Conservation (phyloP, 2,329 filamentous ascomycete species). For the Aureobasidium vineae region DNA sequence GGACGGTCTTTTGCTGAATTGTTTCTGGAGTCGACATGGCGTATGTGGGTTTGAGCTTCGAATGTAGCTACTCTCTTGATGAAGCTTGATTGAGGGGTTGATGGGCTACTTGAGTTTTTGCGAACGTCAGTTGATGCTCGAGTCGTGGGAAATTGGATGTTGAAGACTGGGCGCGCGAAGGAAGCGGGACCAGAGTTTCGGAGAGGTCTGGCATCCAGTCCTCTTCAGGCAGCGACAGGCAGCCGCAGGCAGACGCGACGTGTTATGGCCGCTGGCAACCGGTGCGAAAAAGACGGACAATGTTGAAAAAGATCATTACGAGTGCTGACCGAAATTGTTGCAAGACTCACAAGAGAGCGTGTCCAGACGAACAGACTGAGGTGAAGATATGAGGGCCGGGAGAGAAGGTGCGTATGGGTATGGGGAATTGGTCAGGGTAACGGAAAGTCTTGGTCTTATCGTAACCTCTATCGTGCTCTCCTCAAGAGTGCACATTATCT, state of each 20-base stretch:
- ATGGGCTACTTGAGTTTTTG: neutral
- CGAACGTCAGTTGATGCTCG: neutral
- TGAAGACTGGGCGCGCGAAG: neutral
- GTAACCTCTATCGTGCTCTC: neutral
- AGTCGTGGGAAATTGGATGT: constrained; percentile 1
- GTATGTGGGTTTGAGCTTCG: no score
- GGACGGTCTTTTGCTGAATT: neutral
- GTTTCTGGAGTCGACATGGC: neutral
- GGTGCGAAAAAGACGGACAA: neutral
- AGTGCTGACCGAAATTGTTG: neutral
- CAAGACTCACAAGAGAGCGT: neutral
- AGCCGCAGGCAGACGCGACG: constrained; percentile 7
- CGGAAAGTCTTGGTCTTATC: neutral
- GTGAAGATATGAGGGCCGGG: no score
- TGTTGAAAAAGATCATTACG: neutral
- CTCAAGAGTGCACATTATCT: neutral
- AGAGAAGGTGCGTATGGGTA: neutral
- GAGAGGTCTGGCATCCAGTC: neutral
- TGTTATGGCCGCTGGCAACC: neutral
- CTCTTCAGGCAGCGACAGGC: constrained; percentile 5
- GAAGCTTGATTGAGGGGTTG: neutral
- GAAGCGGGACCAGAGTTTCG: neutral
- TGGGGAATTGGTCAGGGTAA: neutral
- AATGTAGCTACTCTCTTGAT: neutral
- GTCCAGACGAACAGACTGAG: neutral